phyloP scores from a whole-genome alignment of 345 rosid species.

The Camelina hispida region DNA sequence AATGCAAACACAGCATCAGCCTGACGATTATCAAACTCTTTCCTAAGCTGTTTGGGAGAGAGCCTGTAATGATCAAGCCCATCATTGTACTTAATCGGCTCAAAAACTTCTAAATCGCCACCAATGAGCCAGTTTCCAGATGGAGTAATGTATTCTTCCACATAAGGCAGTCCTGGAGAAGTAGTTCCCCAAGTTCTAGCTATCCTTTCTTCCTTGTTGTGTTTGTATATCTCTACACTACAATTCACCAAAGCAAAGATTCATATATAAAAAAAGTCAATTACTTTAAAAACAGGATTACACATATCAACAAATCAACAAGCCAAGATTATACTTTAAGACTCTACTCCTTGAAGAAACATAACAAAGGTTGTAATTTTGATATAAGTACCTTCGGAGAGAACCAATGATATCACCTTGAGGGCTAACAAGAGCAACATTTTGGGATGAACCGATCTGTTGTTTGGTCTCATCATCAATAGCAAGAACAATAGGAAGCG shows the following conservation, averaged over 20 bases:
- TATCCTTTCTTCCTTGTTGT: slow-evolving; percentile 90
- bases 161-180: slow-evolving; percentile 88
- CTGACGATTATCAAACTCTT: slow-evolving; percentile 78
- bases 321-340: no score
- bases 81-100: slow-evolving; percentile 81
- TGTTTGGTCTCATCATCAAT: slow-evolving; percentile 79
- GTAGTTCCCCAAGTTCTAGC: slow-evolving; percentile 98
- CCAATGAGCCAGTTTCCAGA: slow-evolving; percentile 97
- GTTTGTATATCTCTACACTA: slow-evolving; percentile 90
- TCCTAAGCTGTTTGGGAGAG: slow-evolving; percentile 81
- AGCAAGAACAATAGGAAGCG: slow-evolving; percentile 94
- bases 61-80: slow-evolving; percentile 97
- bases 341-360: no score
- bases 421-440: slow-evolving; percentile 69
- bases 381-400: slow-evolving; percentile 61
- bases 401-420: slow-evolving; percentile 66
- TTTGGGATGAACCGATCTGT: slow-evolving; percentile 58
- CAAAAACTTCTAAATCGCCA: slow-evolving; percentile 83
- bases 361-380: no score
- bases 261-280: no score
- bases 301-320: neutral
- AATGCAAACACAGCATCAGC: slow-evolving; percentile 99
- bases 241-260: slow-evolving; percentile 22
- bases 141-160: slow-evolving; percentile 69
- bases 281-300: neutral